Percentiles rank a stretch among this genome's conserved stretches.
Evolutionary conservation across 257 asterid species (phyloP).

Genomic region (Misopates orontium): DNA sequence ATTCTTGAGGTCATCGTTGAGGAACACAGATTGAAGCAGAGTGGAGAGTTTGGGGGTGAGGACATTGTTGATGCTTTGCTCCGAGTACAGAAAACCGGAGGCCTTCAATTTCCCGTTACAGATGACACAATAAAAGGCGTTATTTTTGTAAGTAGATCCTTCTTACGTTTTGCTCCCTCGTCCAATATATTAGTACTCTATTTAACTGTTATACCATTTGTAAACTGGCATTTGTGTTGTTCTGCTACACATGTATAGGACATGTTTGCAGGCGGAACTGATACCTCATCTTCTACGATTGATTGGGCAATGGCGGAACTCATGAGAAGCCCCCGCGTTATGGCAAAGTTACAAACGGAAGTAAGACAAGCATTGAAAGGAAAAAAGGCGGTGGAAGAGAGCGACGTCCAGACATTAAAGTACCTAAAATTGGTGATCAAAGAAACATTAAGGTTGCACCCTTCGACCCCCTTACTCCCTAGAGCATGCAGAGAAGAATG

Average conservation of each 20-base stretch:
- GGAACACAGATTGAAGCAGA: constrained; percentile 18
- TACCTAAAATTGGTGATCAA: background rate
- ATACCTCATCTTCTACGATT: background rate
- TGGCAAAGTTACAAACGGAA: constrained; percentile 18
- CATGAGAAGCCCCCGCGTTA: background rate
- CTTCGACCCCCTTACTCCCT: background rate
- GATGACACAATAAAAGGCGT: constrained; percentile 28
- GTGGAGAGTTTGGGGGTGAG: background rate
- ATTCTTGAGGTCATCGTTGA: constrained; percentile 17
- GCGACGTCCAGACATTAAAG: background rate
- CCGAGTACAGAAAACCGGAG: constrained; percentile 13
- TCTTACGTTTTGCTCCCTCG: no score
- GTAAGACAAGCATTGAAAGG: constrained; percentile 1
- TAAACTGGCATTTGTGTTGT: no score
- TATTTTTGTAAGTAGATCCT: background rate
- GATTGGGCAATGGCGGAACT: constrained; percentile 15
- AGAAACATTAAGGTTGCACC: background rate
- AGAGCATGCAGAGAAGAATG: background rate
- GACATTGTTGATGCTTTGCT: constrained; percentile 26
- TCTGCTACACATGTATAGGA: background rate
- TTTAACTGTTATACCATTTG: no score
- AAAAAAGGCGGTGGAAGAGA: background rate
- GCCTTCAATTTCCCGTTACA: constrained; percentile 15
- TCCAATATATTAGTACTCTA: no score
- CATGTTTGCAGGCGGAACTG: constrained; percentile 1